Conservation (phyloP, 2,329 filamentous ascomycete genomes). For the Canariomyces notabilis region DNA sequence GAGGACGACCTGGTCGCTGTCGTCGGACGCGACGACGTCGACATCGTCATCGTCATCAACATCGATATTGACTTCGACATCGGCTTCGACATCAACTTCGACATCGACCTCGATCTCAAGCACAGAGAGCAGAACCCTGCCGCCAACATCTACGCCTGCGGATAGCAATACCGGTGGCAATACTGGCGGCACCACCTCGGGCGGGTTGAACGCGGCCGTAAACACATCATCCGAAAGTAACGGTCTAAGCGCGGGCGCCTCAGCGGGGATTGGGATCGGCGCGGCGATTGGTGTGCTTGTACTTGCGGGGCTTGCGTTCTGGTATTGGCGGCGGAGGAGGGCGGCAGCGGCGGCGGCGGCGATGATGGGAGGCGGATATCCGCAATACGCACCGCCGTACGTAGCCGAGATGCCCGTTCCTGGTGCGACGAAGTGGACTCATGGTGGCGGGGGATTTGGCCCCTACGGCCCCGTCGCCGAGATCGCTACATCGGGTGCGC, state of each 20-base stretch:
- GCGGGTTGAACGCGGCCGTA: background rate
- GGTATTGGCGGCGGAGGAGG: background rate
- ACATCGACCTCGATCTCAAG: background rate
- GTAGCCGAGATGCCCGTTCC: too few relatives aligned
- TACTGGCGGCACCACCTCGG: background rate
- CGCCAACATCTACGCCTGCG: background rate
- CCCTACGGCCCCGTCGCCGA: background rate
- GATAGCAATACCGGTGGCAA: background rate
- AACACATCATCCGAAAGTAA: background rate
- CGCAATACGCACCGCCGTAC: too few relatives aligned
- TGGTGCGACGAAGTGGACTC: background rate
- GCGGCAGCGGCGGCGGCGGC: background rate
- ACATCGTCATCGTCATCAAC: background rate
- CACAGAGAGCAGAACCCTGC: background rate
- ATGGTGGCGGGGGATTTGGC: background rate
- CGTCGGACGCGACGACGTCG: background rate
- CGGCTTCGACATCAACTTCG: background rate
- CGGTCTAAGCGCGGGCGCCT: conserved; percentile 10
- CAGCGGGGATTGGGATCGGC: conserved; percentile 11
- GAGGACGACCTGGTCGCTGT: background rate
- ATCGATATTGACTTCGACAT: background rate
- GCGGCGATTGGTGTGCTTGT: background rate
- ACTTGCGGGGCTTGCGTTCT: background rate
- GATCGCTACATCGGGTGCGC: background rate
- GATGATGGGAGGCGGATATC: background rate